Evolutionary conservation across 345 rosid genomes (phyloP).

Genomic region (Salix udensis): DNA sequence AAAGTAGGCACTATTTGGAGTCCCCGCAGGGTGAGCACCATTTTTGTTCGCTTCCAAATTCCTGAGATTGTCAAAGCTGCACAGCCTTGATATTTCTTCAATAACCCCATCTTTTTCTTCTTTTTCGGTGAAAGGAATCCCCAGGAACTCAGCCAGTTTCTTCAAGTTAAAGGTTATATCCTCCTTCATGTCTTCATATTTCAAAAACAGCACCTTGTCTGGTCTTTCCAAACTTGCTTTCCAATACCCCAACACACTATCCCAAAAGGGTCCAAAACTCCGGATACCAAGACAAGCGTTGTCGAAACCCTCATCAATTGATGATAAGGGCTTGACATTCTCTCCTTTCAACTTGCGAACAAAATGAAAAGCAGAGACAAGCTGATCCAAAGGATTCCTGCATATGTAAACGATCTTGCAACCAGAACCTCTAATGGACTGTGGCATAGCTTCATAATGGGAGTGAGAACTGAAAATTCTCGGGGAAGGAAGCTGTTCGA

Average conservation of each 20-base stretch:
- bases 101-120: slow-evolving; percentile 10
- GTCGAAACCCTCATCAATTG: slow-evolving; percentile 32
- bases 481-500: slow-evolving; percentile 14
- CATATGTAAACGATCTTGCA: slow-evolving; percentile 22
- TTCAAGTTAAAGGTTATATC: slow-evolving; percentile 18
- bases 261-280: slow-evolving; percentile 40
- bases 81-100: slow-evolving; percentile 10
- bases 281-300: slow-evolving; percentile 18
- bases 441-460: too few relatives aligned
- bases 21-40: not conserved
- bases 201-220: slow-evolving; percentile 26
- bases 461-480: not conserved
- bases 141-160: slow-evolving; percentile 16
- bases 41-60: not conserved
- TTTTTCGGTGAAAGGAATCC: slow-evolving; percentile 5
- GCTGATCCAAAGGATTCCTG: slow-evolving; percentile 24
- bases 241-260: slow-evolving; percentile 33
- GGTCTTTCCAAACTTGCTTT: slow-evolving; percentile 24
- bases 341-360: slow-evolving; percentile 16
- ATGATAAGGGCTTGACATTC: not conserved
- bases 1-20: slow-evolving; percentile 3
- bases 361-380: not conserved
- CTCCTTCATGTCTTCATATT: slow-evolving; percentile 36
- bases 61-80: slow-evolving; percentile 21
- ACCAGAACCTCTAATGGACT: not conserved